Base-by-base conservation (phyloP, 257 asterid genomes). In the Verbascum thapsus region DNA sequence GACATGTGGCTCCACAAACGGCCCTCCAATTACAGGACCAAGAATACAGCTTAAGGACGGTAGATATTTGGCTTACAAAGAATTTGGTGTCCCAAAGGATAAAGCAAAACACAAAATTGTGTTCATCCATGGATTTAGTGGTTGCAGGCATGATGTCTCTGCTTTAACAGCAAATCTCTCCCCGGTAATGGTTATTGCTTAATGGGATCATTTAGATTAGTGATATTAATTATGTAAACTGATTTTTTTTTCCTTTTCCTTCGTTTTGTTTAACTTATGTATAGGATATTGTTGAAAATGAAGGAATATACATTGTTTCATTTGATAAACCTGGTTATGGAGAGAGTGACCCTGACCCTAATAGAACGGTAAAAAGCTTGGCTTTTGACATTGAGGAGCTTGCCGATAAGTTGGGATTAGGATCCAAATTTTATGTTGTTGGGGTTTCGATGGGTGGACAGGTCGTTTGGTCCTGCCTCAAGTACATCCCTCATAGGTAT, bases 271-370 rank as follows among this genome's bases (percentile, higher is more conserved):
- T 13, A 16, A 65, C 8, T 51, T 9, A 3, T 17, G 32, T 59
- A 7, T 83, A 85, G 96, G 96, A 81, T n/a, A 62, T 79, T 15
- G 66, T 78, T 34, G 84, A 90, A 69, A 78, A 71, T 58, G 18
- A 69, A 68, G 85, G 90, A 58, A 67, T 90, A 34, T 81, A 87
- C 73, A 64, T 85, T 26, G 94, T 88, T 45, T 82, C 96, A 8
- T 83, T 88, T 37, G 98, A 91, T 50, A 83, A 94, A 61, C 88
- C 96, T 35, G 98, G 98, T 68, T 84, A 91, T 77, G 96, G 95
- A 37, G 91, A 90, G 80, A 90, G 98, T 58, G 96, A 87, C 68
- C 96, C 96, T 40, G 47, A 87, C 53, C 90, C 91, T 7, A 71
- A 63, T 9, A 72, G 55, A 66, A 83, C 89, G 3, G 41, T 79